A percentile compares a stretch with the other conserved stretches of the same genome.
Conservation (phyloP, 2,329 filamentous ascomycete genomes). For the Ceratocystis ficicola region DNA sequence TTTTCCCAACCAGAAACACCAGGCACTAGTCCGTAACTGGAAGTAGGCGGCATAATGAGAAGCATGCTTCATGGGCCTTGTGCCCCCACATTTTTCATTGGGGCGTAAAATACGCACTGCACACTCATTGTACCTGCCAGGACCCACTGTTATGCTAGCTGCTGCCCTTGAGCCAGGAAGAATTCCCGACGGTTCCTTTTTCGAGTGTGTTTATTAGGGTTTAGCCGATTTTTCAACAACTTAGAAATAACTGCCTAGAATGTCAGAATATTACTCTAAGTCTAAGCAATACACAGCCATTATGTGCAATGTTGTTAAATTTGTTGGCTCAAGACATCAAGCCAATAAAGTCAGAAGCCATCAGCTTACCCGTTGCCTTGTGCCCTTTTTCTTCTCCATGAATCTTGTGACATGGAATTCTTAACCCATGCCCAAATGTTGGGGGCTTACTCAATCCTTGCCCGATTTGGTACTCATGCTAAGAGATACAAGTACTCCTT, state of each 20-base stretch:
- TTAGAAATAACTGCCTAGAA: too few relatives aligned
- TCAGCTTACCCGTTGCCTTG: too few relatives aligned
- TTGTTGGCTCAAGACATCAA: too few relatives aligned
- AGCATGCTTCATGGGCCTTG: not conserved
- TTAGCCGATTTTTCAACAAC: not conserved
- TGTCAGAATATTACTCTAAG: too few relatives aligned
- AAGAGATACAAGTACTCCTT: not conserved
- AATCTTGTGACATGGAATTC: not conserved
- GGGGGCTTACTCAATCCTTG: slow-evolving; percentile 9
- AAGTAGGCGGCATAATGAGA: slow-evolving; percentile 6
- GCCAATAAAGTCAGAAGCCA: too few relatives aligned
- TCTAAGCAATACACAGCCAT: too few relatives aligned
- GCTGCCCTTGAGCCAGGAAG: not conserved
- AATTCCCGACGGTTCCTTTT: slow-evolving; percentile 7
- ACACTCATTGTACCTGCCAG: not conserved
- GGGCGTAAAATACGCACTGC: slow-evolving; percentile 12
- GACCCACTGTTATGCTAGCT: not conserved
- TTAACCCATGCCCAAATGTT: slow-evolving; percentile 2
- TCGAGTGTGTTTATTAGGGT: slow-evolving; percentile 2
- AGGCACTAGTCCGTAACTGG: slow-evolving; percentile 19
- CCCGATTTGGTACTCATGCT: not conserved
- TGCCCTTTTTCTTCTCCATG: not conserved
- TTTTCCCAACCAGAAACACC: slow-evolving; percentile 21
- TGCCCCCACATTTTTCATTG: slow-evolving; percentile 20
- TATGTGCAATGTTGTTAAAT: too few relatives aligned